Evolutionary conservation across 176 grass and related monocot genomes (phyloP).

Genomic region (Puya raimondii): DNA sequence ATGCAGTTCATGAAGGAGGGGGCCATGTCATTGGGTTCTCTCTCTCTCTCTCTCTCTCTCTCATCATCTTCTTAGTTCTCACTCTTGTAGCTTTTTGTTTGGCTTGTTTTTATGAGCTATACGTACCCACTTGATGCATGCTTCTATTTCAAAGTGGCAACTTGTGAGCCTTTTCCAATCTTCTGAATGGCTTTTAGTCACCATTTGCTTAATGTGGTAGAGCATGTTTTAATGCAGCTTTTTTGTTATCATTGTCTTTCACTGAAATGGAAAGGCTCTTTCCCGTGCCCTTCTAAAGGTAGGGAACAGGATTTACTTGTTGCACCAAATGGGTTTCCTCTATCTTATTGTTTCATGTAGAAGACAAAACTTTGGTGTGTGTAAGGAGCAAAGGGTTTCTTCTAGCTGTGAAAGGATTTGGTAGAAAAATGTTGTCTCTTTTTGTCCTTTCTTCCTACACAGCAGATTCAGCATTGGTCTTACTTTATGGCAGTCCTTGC

Average conservation of each 20-base stretch:
- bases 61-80: neutral
- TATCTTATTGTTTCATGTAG: neutral
- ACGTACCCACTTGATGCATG: neutral
- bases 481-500: neutral
- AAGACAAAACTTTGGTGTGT: too few relatives aligned
- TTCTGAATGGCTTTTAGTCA: neutral
- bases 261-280: neutral
- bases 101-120: neutral
- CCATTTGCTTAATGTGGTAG: neutral
- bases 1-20: constrained; percentile 24
- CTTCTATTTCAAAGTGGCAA: neutral
- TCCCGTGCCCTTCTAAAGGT: neutral
- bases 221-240: neutral
- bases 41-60: neutral
- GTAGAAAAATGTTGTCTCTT: too few relatives aligned
- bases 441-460: too few relatives aligned
- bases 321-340: neutral
- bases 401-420: neutral
- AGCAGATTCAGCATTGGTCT: too few relatives aligned
- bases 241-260: neutral
- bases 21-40: constrained; percentile 22
- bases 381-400: neutral
- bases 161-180: neutral
- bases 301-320: neutral
- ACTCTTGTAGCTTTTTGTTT: neutral